phyloP scores from a whole-genome alignment of 78 protist genomes.

The Dictyostelium firmibasis region DNA sequence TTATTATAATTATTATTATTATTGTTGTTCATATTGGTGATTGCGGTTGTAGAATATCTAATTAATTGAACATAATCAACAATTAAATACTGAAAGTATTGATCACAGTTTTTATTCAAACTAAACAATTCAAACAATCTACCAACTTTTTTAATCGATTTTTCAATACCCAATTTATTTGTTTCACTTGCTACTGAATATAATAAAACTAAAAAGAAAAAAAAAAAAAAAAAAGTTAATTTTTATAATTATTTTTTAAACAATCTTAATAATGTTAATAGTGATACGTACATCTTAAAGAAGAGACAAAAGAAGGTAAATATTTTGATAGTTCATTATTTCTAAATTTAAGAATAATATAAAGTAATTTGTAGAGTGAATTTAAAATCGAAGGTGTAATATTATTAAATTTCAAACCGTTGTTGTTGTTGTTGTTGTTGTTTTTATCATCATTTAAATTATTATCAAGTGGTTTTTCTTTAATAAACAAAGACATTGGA shows the following conservation, averaged over 20 bases:
- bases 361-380: slow-evolving; percentile 12
- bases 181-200: slow-evolving; percentile 28
- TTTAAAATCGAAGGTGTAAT: not conserved
- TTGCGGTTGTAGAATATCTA: slow-evolving; percentile 10
- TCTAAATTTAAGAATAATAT: slow-evolving; percentile 2
- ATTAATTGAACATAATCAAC: slow-evolving; percentile 39
- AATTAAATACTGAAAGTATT: slow-evolving; percentile 17
- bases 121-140: slow-evolving; percentile 42
- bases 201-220: not conserved
- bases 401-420: not conserved
- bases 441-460: too few species aligned
- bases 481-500: slow-evolving; percentile 23
- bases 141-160: slow-evolving; percentile 11
- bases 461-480: not conserved
- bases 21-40: not conserved
- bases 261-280: too few species aligned
- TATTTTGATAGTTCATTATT: not conserved
- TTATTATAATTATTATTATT: not conserved
- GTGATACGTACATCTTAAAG: slow-evolving; percentile 49
- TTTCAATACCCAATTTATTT: not conserved
- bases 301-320: slow-evolving; percentile 3
- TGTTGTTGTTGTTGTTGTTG: not conserved
- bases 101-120: not conserved
- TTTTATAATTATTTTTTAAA: not conserved
- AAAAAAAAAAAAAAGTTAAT: not conserved